Evolutionary conservation across 179 eudicot species (phyloP).

Genomic region (Beta macrorhiza): DNA sequence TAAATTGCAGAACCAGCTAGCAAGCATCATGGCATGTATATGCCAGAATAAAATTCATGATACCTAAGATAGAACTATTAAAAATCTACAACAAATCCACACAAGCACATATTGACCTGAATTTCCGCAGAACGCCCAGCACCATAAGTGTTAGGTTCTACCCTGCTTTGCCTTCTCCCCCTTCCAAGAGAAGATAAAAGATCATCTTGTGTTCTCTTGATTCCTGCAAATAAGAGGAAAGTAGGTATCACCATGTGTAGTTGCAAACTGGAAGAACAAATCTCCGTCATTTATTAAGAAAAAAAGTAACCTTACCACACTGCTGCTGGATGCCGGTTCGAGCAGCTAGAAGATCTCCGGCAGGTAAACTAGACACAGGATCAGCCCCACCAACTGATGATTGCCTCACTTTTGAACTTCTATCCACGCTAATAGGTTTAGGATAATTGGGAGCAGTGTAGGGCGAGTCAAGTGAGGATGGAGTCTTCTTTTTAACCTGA

Average conservation of each 20-base stretch:
- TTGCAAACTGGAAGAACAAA: neutral
- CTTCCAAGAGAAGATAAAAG: conserved; percentile 36
- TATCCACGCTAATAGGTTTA: conserved; percentile 35
- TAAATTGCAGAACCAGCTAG: neutral
- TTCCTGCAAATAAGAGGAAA: conserved; percentile 27
- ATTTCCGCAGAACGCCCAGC: conserved; percentile 27
- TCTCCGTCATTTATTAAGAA: neutral
- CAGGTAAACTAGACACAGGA: conserved; percentile 29
- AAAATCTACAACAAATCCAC: conserved; percentile 1
- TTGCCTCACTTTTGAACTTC: conserved; percentile 22
- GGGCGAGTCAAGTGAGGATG: conserved; percentile 31
- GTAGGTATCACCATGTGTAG: neutral
- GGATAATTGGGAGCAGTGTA: conserved; percentile 28
- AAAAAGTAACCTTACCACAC: conserved; percentile 15
- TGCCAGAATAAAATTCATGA: neutral
- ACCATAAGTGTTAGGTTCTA: conserved; percentile 27
- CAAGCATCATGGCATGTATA: neutral
- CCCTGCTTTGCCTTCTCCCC: conserved; percentile 30
- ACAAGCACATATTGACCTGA: conserved; percentile 27
- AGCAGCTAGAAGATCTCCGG: conserved; percentile 13
- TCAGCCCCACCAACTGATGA: conserved; percentile 11
- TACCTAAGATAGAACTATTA: neutral
- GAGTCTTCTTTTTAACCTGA: conserved; percentile 43
- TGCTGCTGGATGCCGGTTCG: conserved; percentile 23
- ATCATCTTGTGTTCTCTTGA: conserved; percentile 43